Conservation (phyloP, 768 basidiomycete species). For the Austroboletus eburneus region DNA sequence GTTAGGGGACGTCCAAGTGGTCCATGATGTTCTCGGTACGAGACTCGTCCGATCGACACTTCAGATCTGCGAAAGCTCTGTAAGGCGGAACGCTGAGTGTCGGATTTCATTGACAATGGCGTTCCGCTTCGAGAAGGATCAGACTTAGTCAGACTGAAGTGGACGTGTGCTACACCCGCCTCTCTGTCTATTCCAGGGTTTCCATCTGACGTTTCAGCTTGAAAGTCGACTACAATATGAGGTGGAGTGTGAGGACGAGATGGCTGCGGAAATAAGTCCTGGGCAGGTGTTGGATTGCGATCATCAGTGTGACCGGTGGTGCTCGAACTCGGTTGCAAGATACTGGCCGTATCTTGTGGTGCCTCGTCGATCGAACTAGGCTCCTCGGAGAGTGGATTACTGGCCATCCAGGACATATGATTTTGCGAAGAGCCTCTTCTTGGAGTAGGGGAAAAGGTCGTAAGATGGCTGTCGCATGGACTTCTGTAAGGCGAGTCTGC, state of each 20-base stretch:
- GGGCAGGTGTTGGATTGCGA: not conserved
- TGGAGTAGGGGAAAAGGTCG: conserved; percentile 3
- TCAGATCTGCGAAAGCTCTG: conserved; percentile 10
- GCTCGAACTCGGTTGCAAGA: not conserved
- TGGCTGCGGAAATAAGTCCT: not conserved
- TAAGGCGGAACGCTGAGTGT: conserved; percentile 13
- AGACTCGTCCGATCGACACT: conserved; percentile 17
- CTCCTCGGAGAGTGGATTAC: conserved; percentile 17
- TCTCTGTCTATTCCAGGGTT: not conserved
- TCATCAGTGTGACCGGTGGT: not conserved
- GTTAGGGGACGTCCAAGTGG: conserved; percentile 9
- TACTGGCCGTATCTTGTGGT: not conserved
- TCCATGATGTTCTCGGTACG: conserved; percentile 21
- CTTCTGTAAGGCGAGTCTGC: conserved; percentile 10
- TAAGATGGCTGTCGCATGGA: conserved; percentile 16
- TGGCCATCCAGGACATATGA: conserved; percentile 1
- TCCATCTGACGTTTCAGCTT: not conserved
- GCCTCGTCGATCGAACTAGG: conserved; percentile 3
- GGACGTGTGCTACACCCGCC: not conserved
- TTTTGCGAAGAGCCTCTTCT: conserved; percentile 12
- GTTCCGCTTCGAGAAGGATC: conserved; percentile 8
- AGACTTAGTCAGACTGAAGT: not conserved
- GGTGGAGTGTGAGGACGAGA: conserved; percentile 1
- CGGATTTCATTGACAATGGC: conserved; percentile 11
- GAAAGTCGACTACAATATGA: not conserved